Base-by-base conservation (phyloP, 2,329 filamentous ascomycete species). In the Cytospora leucostoma region DNA sequence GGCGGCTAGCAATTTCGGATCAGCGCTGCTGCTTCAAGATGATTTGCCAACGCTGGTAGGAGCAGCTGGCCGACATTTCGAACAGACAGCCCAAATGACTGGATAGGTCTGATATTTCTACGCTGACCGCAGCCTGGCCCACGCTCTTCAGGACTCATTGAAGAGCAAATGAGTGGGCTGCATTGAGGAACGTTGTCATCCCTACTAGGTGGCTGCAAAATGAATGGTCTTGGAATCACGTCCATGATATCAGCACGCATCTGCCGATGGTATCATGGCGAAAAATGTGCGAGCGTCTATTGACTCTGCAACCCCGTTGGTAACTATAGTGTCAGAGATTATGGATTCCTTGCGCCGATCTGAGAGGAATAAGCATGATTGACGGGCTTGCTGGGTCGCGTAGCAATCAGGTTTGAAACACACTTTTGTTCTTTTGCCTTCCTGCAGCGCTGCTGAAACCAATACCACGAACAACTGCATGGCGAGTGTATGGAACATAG, bases 1-100 rank as follows among this genome's bases (percentile, higher is more conserved):
- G 13, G 47, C 15, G 15, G 17, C 27, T 38, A 37, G 51, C 11
- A 32, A 12, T 19, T 50, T 35, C 52, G n/a, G 27, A 19, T 38
- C 51, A 50, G 27, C 21, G 35, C 32, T 61, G 38, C 51, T 55
- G 53, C 51, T 61, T 50, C 49, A 38, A 55, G 51, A 61, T 61
- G 38, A 61, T n/a, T 15, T 61, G n/a, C 50, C 50, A 51, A 37
- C 19, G 51, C 59, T 61, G 38, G 33, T 21, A 15, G 33, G 44
- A 47, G 8, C 2, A 19, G n/a, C 44, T 47, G 44, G 44, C 44
- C 44, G 7, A 47, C 11, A 47, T 21, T 2, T 19, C 8, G n/a
- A 47, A 47, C n/a, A 21, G 8, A 12, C 44, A 47, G 44, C 44
- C 7, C n/a, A 6, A 4, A 21, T n/a, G 10, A 47, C 44, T 47